Base-by-base conservation (phyloP, 176 grass and related monocot species). In the Musa schizocarpa region DNA sequence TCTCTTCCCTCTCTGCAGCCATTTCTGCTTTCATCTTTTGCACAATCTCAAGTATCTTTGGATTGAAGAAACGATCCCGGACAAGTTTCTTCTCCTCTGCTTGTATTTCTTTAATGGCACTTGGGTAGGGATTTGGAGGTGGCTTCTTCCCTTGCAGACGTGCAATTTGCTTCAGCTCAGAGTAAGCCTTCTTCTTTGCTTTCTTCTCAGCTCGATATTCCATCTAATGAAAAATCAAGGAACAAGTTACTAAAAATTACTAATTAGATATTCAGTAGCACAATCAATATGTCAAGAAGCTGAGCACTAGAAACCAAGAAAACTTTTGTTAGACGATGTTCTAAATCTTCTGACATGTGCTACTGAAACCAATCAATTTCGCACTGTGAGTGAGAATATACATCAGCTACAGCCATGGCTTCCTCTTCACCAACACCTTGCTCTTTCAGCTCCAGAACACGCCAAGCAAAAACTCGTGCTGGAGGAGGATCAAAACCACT, bases 401-500 rank as follows among this genome's bases (percentile, higher is more conserved):
- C 90, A 85, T 98, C 90, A 79, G 90, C 94, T 85, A 93, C 84
- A 86, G 84, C 84, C 80, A 89, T 84, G 8, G 94, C 94, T 74
- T 87, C 84, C 8, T 89, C 86, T 83, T 98, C 94, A 54, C 26
- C 26, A 16, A 91, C 82, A 75, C 90, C 94, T 52, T 91, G 80
- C 14, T 79, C 49, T 76, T 83, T 98, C 78, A 98, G 74, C 57
- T 98, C 88, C 74, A 98, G 72, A 26, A 98, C 78, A 73, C 86
- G 82, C 88, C 88, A 98, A 80, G 90, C 90, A 74, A 98, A 98
- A 85, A 93, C 75, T 87, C 90, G 81, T 43, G 94, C 85, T 67
- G 90, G 86, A 65, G 94, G 90, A 34, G 90, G 86, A 84, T 87
- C 90, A 82, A 89, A 89, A 27, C 79, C 85, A 59, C 83, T 89